A percentile compares a stretch with the other conserved stretches of the same genome.
Evolutionary conservation across 2,329 filamentous ascomycete species (phyloP).

Genomic region (Pezicula neosporulosa): DNA sequence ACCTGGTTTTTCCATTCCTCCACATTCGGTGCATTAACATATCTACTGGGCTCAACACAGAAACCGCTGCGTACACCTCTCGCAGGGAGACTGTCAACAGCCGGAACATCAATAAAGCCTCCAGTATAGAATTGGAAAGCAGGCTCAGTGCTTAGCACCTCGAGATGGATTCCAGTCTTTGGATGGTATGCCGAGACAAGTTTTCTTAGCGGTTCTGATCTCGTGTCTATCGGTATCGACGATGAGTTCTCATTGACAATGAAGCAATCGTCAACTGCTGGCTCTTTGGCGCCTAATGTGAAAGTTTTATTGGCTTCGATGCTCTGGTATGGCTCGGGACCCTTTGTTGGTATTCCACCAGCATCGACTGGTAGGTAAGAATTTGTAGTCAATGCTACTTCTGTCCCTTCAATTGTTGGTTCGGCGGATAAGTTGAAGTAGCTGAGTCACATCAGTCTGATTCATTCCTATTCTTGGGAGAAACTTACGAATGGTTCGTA

Average conservation of each 20-base stretch:
- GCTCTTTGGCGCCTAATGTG: slow-evolving; percentile 60
- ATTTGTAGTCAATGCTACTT: slow-evolving; percentile 53
- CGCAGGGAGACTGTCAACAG: slow-evolving; percentile 56
- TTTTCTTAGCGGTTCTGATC: slow-evolving; percentile 55
- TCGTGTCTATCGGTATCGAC: slow-evolving; percentile 46
- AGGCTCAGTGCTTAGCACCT: slow-evolving; percentile 88
- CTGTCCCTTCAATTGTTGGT: slow-evolving; percentile 59
- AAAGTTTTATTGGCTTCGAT: slow-evolving; percentile 67
- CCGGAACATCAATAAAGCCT: slow-evolving; percentile 75
- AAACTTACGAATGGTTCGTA: slow-evolving; percentile 84
- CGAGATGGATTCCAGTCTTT: slow-evolving; percentile 71
- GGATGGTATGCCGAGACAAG: slow-evolving; percentile 74
- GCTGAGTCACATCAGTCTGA: slow-evolving; percentile 26
- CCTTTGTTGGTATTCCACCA: slow-evolving; percentile 67
- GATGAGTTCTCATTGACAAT: slow-evolving; percentile 46
- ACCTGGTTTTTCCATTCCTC: slow-evolving; percentile 77
- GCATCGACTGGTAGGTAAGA: slow-evolving; percentile 72
- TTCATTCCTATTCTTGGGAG: neutral
- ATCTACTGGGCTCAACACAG: slow-evolving; percentile 89
- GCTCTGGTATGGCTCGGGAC: slow-evolving; percentile 58
- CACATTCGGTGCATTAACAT: slow-evolving; percentile 83
- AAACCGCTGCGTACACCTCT: slow-evolving; percentile 72
- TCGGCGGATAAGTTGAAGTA: slow-evolving; percentile 62
- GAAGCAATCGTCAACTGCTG: slow-evolving; percentile 89
- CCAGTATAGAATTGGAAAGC: slow-evolving; percentile 98